A percentile compares a stretch with the other conserved stretches of the same genome.
Evolutionary conservation across 495 filamentous ascomycete species (phyloP).

Genomic region (Penicillium goetzii): DNA sequence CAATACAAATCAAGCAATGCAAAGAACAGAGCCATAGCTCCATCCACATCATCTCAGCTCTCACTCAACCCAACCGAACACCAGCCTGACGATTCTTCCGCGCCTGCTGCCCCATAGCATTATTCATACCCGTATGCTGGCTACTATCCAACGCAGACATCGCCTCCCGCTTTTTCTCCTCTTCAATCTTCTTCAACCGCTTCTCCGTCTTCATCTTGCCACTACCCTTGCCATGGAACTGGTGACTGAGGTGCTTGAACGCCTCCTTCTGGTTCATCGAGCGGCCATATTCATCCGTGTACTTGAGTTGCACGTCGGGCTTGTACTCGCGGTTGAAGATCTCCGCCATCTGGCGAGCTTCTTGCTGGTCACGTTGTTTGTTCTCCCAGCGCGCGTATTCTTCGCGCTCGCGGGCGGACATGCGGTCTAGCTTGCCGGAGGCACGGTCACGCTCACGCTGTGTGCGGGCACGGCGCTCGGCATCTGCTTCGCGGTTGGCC

Average conservation of each 20-base stretch:
- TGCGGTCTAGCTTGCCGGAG: constrained; percentile 78
- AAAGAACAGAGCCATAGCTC: neutral
- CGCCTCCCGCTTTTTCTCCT: constrained; percentile 83
- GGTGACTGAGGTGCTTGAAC: constrained; percentile 91
- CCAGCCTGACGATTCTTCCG: constrained; percentile 89
- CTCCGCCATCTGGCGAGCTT: constrained; percentile 77
- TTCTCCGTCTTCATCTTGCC: constrained; percentile 99
- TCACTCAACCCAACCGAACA: constrained; percentile 70
- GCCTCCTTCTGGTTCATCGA: constrained; percentile 91
- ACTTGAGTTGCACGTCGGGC: constrained; percentile 86
- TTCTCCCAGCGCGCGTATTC: constrained; percentile 87
- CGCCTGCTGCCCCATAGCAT: constrained; percentile 69
- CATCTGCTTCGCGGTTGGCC: constrained; percentile 67
- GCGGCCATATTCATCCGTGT: constrained; percentile 85
- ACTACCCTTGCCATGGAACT: constrained; percentile 97
- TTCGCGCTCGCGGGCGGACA: constrained; percentile 89
- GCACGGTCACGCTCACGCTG: constrained; percentile 87
- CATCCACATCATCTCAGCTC: neutral
- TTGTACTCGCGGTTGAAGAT: constrained; percentile 86
- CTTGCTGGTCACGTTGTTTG: constrained; percentile 77
- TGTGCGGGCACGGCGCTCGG: constrained; percentile 74
- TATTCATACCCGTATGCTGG: constrained; percentile 80
- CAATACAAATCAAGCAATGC: constrained; percentile 5
- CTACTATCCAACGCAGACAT: constrained; percentile 81
- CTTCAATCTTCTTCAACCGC: constrained; percentile 92